Evolutionary conservation across 495 filamentous ascomycete species (phyloP), one percentile per base, ranked within the genome.

Genomic region (Lindgomyces ingoldianus): DNA sequence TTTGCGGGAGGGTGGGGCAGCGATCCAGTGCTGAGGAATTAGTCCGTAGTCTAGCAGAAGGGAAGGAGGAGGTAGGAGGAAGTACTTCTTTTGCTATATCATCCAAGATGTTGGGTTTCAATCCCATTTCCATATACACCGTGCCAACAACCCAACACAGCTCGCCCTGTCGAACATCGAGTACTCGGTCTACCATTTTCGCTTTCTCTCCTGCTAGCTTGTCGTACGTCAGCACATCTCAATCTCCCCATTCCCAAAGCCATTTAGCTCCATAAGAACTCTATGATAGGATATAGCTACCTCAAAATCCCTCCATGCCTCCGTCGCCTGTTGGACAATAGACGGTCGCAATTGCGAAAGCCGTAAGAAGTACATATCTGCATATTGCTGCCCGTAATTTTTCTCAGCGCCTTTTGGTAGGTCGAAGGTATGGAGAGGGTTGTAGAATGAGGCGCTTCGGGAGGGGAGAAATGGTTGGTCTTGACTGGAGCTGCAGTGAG

Each of bases 41-140:
- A 50, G 16, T 60, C n/a, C n/a, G 18, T 10, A 6, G 6, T 1
- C 10, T 22, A 12, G 9, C 42, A 18, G 16, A 4, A 65, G 24
- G 39, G 46, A 18, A 14, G 25, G 50, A 8, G 2, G 21, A 9
- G 19, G 21, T 21, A 56, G 27, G 48, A 19, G 55, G 4, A 12
- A 10, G 16, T 75, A 92, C 91, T 74, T 98, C 91, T 76, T 95
- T 96, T 4, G 88, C 87, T 29, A 99, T 85, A 68, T 99, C 95
- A 24, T 96, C 93, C 30, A 99, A 79, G 77, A 99, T 92, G 71
- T 96, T 97, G 0, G 95, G 95, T 74, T 99, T 99, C 69, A 97
- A 73, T 16, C 90, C 87, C 91, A 98, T 91, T 62, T 97, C 93
- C 88, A 97, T 95, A 64, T 94, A 99, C 27, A 96, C 85, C 0